Percentiles rank a stretch among this genome's conserved stretches.
Evolutionary conservation across 495 filamentous ascomycete genomes (phyloP).

Genomic region (Hypomontagnella monticulosa): DNA sequence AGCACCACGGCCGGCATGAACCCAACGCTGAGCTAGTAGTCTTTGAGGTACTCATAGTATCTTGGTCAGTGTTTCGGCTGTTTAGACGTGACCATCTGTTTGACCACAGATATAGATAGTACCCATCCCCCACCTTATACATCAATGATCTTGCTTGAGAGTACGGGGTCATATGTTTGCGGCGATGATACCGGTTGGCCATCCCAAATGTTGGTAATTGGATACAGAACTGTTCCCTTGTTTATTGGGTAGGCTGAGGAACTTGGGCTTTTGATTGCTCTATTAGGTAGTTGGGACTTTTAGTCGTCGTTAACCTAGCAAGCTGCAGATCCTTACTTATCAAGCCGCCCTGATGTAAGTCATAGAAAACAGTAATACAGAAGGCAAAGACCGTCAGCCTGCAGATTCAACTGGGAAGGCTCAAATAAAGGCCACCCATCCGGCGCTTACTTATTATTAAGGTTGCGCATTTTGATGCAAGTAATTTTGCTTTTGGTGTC

Average conservation of each 20-base stretch:
- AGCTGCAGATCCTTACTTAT: slow-evolving; percentile 11
- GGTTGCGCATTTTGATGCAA: slow-evolving; percentile 15
- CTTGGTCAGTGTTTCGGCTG: slow-evolving; percentile 17
- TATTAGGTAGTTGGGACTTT: slow-evolving; percentile 6
- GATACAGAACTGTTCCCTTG: slow-evolving; percentile 6
- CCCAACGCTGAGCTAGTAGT: slow-evolving; percentile 10
- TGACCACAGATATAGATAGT: slow-evolving; percentile 22
- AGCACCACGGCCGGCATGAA: slow-evolving; percentile 28
- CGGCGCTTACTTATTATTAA: not conserved
- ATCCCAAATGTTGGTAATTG: not conserved
- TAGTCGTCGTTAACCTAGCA: not conserved
- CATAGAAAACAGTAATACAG: slow-evolving; percentile 1
- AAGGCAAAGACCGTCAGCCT: slow-evolving; percentile 12
- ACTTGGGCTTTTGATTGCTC: not conserved
- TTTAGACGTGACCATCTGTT: slow-evolving; percentile 30
- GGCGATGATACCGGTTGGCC: slow-evolving; percentile 14
- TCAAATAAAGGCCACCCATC: slow-evolving; percentile 1
- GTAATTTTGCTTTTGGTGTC: slow-evolving; percentile 17
- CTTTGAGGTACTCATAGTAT: slow-evolving; percentile 13
- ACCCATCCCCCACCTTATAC: too few species aligned
- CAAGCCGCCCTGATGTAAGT: not conserved
- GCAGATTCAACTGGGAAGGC: not conserved
- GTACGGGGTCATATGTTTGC: slow-evolving; percentile 12
- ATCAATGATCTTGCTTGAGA: not conserved
- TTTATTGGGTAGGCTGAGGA: not conserved